phyloP scores from a whole-genome alignment of 352 stramenopile genomes.

The Thalassiosira pacifica region DNA sequence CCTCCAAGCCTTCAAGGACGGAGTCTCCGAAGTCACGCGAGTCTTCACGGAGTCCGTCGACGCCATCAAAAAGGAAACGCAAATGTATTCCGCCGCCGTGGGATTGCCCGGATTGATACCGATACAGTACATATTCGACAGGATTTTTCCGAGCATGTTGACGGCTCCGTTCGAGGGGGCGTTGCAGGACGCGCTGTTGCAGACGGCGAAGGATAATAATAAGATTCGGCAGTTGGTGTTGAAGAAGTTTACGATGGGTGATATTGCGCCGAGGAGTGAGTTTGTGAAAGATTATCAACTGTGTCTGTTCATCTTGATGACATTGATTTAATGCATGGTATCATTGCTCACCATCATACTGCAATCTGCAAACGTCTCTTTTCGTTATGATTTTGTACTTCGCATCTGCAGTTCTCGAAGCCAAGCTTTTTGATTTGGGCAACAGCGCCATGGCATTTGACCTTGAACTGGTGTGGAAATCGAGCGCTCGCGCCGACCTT shows the following conservation, averaged over 20 bases:
- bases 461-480: conserved; percentile 66
- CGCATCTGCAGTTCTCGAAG: conserved; percentile 61
- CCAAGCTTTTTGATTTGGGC: conserved; percentile 68
- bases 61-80: conserved; percentile 68
- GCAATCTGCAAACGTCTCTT: too few relatives aligned
- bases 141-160: conserved; percentile 63
- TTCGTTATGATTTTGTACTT: too few relatives aligned
- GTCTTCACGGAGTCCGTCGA: conserved; percentile 68
- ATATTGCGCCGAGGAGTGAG: conserved; percentile 42
- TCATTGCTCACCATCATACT: too few relatives aligned
- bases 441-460: conserved; percentile 73
- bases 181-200: conserved; percentile 52
- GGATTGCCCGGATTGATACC: conserved; percentile 69
- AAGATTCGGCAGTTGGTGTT: conserved; percentile 61
- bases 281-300: too few relatives aligned
- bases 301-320: too few relatives aligned
- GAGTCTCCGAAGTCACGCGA: conserved; percentile 53
- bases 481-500: conserved; percentile 47
- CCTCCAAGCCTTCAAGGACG: conserved; percentile 56
- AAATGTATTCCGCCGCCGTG: conserved; percentile 71
- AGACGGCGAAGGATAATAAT: conserved; percentile 50
- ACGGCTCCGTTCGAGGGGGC: conserved; percentile 52
- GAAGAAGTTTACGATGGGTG: conserved; percentile 61
- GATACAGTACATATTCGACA: conserved; percentile 74
- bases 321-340: too few relatives aligned